Evolutionary conservation across 1,284 basidiomycete species (phyloP).

Genomic region (Volvariella surrecta): DNA sequence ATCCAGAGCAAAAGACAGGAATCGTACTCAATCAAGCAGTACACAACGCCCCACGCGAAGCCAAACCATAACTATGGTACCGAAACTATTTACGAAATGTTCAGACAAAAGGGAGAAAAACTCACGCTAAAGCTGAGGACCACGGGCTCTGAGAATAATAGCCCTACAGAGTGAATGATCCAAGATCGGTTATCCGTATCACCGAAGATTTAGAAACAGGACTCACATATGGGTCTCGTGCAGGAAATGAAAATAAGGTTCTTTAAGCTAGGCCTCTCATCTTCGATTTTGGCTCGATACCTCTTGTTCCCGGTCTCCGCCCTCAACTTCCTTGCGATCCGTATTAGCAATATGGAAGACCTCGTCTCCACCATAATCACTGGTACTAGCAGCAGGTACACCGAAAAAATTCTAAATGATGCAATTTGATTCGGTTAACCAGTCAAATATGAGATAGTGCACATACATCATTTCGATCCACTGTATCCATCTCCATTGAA

Average conservation of each 20-base stretch:
- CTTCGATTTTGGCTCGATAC: conserved; percentile 58
- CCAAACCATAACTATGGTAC: conserved; percentile 58
- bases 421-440: conserved; percentile 4
- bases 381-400: conserved; percentile 33
- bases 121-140: conserved; percentile 66
- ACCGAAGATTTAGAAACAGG: not conserved
- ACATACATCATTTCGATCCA: conserved; percentile 67
- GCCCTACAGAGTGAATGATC: conserved; percentile 32
- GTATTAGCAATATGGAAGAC: conserved; percentile 50
- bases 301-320: conserved; percentile 52
- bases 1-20: not conserved
- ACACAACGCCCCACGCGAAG: conserved; percentile 74
- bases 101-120: conserved; percentile 4
- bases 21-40: conserved; percentile 54
- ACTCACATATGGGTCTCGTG: conserved; percentile 59
- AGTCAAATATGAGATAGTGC: conserved; percentile 2
- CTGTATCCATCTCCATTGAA: conserved; percentile 79
- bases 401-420: conserved; percentile 30
- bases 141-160: conserved; percentile 69
- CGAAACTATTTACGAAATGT: conserved; percentile 4
- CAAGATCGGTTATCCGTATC: not conserved
- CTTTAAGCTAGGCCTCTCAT: conserved; percentile 45
- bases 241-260: conserved; percentile 58
- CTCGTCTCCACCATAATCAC: conserved; percentile 56
- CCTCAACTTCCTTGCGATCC: conserved; percentile 49